phyloP scores from a whole-genome alignment of 306 rosid genomes.

The Fragaria iinumae region DNA sequence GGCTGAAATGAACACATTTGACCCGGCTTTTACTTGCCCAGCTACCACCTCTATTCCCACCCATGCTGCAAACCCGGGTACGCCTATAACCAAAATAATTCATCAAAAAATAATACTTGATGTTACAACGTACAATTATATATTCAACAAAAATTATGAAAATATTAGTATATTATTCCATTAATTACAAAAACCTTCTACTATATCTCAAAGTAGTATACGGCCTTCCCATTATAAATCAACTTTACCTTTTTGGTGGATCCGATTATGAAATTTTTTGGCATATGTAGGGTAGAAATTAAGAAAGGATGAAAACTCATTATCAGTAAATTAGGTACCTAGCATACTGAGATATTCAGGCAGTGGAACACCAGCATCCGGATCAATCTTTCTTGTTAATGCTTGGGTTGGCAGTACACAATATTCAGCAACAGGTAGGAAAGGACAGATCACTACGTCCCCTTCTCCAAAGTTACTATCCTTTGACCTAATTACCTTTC shows the following conservation, averaged over 20 bases:
- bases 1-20: slow-evolving; percentile 60
- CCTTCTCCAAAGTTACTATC: slow-evolving; percentile 40
- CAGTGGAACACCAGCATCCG: slow-evolving; percentile 38
- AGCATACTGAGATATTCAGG: slow-evolving; percentile 46
- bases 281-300: background rate
- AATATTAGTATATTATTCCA: too few relatives aligned
- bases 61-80: slow-evolving; percentile 73
- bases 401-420: slow-evolving; percentile 27
- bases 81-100: slow-evolving; percentile 21
- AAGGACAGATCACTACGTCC: slow-evolving; percentile 32
- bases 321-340: slow-evolving; percentile 20
- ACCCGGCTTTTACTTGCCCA: slow-evolving; percentile 38
- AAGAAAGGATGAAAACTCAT: too few relatives aligned
- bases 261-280: too few relatives aligned
- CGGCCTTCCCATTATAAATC: too few relatives aligned
- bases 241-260: too few relatives aligned
- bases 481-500: slow-evolving; percentile 39
- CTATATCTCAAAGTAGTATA: too few relatives aligned
- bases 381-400: slow-evolving; percentile 31
- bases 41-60: slow-evolving; percentile 51
- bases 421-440: slow-evolving; percentile 41
- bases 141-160: too few relatives aligned
- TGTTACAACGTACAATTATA: too few relatives aligned
- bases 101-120: too few relatives aligned
- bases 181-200: too few relatives aligned